Conservation (phyloP, 305 asterid genomes). For the Fraxinus velutina region DNA sequence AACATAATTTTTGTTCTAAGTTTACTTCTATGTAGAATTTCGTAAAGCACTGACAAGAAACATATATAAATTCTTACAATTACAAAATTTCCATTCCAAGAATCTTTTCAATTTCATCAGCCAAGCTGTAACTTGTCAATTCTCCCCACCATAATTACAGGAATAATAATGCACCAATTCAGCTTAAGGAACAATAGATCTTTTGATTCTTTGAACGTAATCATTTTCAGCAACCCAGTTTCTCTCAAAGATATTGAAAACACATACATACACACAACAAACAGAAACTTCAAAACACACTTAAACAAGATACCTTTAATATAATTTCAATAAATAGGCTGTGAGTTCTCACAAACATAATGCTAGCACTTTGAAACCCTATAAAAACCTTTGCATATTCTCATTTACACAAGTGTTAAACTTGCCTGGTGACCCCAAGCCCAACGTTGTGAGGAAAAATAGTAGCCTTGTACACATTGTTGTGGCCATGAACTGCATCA, state of each 20-base stretch:
- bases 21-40: background rate
- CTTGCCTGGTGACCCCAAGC: slow-evolving; percentile 61
- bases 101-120: background rate
- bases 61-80: background rate
- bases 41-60: background rate
- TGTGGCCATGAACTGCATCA: slow-evolving; percentile 59
- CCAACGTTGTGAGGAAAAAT: slow-evolving; percentile 62
- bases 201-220: background rate
- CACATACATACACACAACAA: background rate
- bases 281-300: background rate
- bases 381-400: background rate
- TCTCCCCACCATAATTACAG: background rate
- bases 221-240: background rate
- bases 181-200: background rate
- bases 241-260: background rate
- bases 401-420: background rate
- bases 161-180: background rate
- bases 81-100: background rate
- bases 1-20: background rate
- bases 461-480: slow-evolving; percentile 49
- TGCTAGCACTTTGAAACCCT: background rate
- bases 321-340: background rate
- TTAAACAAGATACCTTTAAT: background rate
- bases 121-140: background rate
- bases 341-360: background rate